Conservation (phyloP, 179 eudicot species). For the Dionaea muscipula region DNA sequence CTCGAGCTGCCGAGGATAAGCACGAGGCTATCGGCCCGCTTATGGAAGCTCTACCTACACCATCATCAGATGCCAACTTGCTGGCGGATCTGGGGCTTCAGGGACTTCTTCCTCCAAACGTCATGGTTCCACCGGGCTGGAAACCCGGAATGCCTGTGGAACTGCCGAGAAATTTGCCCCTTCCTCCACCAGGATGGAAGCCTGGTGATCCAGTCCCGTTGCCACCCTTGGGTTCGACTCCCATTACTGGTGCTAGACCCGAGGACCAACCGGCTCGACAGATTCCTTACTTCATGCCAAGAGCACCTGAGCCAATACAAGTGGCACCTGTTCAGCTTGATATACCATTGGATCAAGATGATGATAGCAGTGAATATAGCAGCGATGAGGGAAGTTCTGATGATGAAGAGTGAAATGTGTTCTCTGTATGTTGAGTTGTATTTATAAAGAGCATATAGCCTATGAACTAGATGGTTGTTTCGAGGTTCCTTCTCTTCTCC, state of each 20-base stretch:
- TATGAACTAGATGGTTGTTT: no score
- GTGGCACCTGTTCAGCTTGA: slow-evolving; percentile 64
- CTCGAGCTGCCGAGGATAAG: slow-evolving; percentile 46
- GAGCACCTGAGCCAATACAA: slow-evolving; percentile 50
- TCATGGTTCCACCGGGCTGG: slow-evolving; percentile 68
- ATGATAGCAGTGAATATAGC: slow-evolving; percentile 67
- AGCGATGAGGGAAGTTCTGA: slow-evolving; percentile 38
- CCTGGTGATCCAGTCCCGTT: slow-evolving; percentile 85
- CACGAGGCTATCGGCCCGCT: slow-evolving; percentile 50
- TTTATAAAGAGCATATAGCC: no score
- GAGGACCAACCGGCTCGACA: slow-evolving; percentile 35
- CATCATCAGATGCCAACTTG: slow-evolving; percentile 23
- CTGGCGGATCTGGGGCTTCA: slow-evolving; percentile 24
- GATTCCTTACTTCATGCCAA: slow-evolving; percentile 27
- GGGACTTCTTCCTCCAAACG: slow-evolving; percentile 42
- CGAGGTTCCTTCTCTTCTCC: no score
- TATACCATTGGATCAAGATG: slow-evolving; percentile 43
- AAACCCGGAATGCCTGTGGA: slow-evolving; percentile 62
- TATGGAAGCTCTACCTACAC: slow-evolving; percentile 29
- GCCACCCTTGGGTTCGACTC: slow-evolving; percentile 52
- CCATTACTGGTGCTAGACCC: slow-evolving; percentile 35
- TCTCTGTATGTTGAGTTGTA: no score
- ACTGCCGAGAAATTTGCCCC: slow-evolving; percentile 37
- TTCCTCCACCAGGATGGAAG: slow-evolving; percentile 29
- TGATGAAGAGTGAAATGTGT: no score